These are phyloP conservation scores for Fraxinus quadrangulata DNA, from an alignment of 257 asterid genomes.

Conservation along the genomic window DNA sequence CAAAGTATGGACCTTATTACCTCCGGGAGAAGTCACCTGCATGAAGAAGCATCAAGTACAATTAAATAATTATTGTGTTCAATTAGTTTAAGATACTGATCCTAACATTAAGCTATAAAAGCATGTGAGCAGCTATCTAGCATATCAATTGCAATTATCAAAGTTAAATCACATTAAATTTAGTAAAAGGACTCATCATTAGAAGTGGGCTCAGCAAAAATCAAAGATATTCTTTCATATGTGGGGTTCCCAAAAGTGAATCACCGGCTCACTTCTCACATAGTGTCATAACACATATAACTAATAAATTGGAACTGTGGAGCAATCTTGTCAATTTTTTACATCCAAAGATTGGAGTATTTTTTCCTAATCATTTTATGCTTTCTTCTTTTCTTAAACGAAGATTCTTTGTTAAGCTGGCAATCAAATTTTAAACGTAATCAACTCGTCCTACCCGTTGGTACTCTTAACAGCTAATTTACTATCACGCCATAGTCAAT, in stretches of 20 bases:
- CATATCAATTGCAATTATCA: background rate
- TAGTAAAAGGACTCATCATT: background rate
- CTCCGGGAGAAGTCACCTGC: slow-evolving; percentile 73
- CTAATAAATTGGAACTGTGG: background rate
- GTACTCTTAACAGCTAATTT: too few species aligned
- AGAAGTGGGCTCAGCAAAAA: slow-evolving; percentile 10
- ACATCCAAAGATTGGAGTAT: background rate
- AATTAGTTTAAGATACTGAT: background rate
- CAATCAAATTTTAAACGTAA: background rate
- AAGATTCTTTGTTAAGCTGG: background rate
- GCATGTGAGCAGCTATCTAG: slow-evolving; percentile 12
- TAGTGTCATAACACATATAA: background rate
- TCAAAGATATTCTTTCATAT: background rate
- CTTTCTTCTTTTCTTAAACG: background rate
- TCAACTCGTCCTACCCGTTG: background rate
- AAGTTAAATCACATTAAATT: background rate
- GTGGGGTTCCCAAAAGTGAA: background rate
- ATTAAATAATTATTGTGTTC: slow-evolving; percentile 9
- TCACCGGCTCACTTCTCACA: background rate
- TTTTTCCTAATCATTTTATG: background rate
- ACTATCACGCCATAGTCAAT: too few species aligned
- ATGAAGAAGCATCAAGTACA: slow-evolving; percentile 24
- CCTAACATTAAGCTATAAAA: slow-evolving; percentile 9
- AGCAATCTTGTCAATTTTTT: background rate
- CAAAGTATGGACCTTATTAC: slow-evolving; percentile 45